Conservation (phyloP, 2,329 filamentous ascomycete species). For the Stachybotrys chartarum region DNA sequence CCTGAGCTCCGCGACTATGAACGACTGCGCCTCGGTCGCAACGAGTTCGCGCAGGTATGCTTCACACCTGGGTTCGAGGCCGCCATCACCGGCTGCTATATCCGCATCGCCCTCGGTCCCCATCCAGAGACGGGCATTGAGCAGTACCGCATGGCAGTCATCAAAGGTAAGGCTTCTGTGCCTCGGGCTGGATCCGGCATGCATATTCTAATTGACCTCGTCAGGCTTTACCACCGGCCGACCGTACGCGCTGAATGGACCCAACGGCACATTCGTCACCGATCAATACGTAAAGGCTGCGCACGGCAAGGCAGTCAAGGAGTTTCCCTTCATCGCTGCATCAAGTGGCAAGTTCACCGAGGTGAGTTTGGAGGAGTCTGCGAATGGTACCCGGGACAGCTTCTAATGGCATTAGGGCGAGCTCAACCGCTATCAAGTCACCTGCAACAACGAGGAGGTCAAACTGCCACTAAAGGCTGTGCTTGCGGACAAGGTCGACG, state of each 20-base stretch:
- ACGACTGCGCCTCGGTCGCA: slow-evolving; percentile 73
- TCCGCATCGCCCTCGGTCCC: slow-evolving; percentile 74
- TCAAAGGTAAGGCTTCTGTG: slow-evolving; percentile 57
- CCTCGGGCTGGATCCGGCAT: too few relatives aligned
- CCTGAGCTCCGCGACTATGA: slow-evolving; percentile 77
- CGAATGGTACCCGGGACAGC: background rate
- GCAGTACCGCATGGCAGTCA: slow-evolving; percentile 80
- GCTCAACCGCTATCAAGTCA: slow-evolving; percentile 72
- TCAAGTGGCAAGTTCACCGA: slow-evolving; percentile 84
- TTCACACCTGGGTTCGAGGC: slow-evolving; percentile 88
- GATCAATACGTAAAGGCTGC: slow-evolving; percentile 78
- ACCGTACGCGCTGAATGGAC: slow-evolving; percentile 76
- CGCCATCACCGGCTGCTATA: slow-evolving; percentile 75
- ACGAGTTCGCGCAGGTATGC: slow-evolving; percentile 83
- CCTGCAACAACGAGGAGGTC: slow-evolving; percentile 64
- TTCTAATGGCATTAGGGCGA: slow-evolving; percentile 48
- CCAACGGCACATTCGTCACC: slow-evolving; percentile 71
- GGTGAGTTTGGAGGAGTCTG: slow-evolving; percentile 35
- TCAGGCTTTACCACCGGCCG: slow-evolving; percentile 70
- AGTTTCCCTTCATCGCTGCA: slow-evolving; percentile 85
- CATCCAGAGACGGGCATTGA: slow-evolving; percentile 66
- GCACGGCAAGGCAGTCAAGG: slow-evolving; percentile 74
- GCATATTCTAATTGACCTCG: background rate
- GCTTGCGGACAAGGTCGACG: slow-evolving; percentile 65
- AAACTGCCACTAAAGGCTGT: slow-evolving; percentile 65